Evolutionary conservation across 495 filamentous ascomycete genomes (phyloP).

Genomic region (Stereocaulon alpinum): DNA sequence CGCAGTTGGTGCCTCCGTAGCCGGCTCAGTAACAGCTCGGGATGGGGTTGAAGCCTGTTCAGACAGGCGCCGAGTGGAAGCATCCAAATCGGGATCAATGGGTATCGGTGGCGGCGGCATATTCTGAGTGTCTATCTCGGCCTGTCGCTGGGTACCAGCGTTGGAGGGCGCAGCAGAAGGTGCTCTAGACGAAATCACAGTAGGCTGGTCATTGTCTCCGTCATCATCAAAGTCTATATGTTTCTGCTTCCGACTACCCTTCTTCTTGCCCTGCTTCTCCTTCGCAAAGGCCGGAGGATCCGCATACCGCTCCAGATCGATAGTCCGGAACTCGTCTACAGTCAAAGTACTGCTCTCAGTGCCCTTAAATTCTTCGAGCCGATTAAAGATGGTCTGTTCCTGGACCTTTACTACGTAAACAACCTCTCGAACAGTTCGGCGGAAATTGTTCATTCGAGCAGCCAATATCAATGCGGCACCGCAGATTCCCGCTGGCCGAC

Average conservation of each 20-base stretch:
- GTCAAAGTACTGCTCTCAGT: slow-evolving; percentile 71
- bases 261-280: slow-evolving; percentile 39
- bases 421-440: slow-evolving; percentile 80
- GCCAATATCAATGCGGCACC: slow-evolving; percentile 91
- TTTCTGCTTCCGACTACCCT: slow-evolving; percentile 29
- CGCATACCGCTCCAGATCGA: slow-evolving; percentile 51
- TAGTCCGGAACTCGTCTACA: slow-evolving; percentile 74
- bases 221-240: slow-evolving; percentile 28
- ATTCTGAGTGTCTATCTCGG: slow-evolving; percentile 13
- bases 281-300: slow-evolving; percentile 79
- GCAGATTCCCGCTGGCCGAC: slow-evolving; percentile 86
- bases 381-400: slow-evolving; percentile 77
- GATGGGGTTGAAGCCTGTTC: not conserved
- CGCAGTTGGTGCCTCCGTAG: not conserved
- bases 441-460: slow-evolving; percentile 94
- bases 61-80: not conserved
- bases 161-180: slow-evolving; percentile 7
- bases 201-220: slow-evolving; percentile 15
- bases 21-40: not conserved
- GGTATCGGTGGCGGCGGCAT: slow-evolving; percentile 25
- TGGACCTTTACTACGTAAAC: slow-evolving; percentile 95
- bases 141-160: slow-evolving; percentile 9
- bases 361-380: slow-evolving; percentile 77
- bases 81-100: slow-evolving; percentile 24
- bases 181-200: slow-evolving; percentile 13